Evolutionary conservation across 1,284 basidiomycete species (phyloP), one percentile per base, ranked within the genome.

Genomic region (Ustilago hordei): DNA sequence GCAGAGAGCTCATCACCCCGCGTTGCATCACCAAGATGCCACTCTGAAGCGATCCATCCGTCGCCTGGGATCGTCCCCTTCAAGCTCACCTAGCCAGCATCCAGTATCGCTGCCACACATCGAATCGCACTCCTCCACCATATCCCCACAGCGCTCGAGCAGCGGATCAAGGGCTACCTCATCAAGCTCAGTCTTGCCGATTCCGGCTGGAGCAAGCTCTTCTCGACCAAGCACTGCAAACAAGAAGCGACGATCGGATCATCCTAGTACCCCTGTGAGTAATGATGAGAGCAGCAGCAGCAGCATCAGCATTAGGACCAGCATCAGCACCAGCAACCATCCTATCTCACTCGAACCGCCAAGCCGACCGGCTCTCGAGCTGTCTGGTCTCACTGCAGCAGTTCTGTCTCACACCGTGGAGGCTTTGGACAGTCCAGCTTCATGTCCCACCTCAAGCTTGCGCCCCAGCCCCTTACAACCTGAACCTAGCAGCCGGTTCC

Each of bases 31-130:
- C 57, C 54, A 65, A 6, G 55, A 61, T 28, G 34, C 19, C 32
- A 65, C 69, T 5, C 61, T 64, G 39, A 73, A 73, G 41, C 70
- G 70, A 3, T 58, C 64, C 1, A 64, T 73, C 8, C 64, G 65
- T 32, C 61, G 68, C 35, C 43, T 67, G n/a, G 65, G 60, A 34
- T 72, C 70, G n/a, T 72, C 70, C 1, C 70, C 70, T 15, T 48
- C 61, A 8, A 58, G 31, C 58, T 73, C 70, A 12, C 70, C 70
- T 38, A 54, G 54, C 1, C 70, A 64, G 23, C 58, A 36, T 3
- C n/a, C 48, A 1, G 32, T 28, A 12, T 13, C 31, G 19, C 64
- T 64, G 19, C 61, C 54, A 0, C 9, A 17, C 12, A 7, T 39
- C 1, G 55, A 43, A 19, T 45, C 55, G 2, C 47, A 12, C 31